A percentile compares a stretch with the other conserved stretches of the same genome.
Conservation (phyloP, 2,329 filamentous ascomycete genomes). For the Ilyonectria robusta region DNA sequence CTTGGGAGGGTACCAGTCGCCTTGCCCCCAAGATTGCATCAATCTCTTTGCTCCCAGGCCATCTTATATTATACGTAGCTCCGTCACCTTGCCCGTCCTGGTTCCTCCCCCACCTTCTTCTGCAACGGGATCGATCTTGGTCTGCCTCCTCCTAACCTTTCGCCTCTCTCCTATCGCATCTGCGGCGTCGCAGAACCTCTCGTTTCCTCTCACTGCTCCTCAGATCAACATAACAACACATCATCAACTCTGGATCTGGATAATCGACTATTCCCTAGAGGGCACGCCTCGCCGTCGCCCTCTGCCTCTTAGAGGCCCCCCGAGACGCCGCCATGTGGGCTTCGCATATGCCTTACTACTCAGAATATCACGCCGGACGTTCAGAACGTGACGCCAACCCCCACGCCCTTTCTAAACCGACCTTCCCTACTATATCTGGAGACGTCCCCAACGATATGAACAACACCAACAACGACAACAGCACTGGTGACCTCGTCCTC, state of each 20-base stretch:
- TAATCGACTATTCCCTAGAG: constrained; percentile 41
- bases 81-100: constrained; percentile 37
- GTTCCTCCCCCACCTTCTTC: constrained; percentile 27
- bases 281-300: constrained; percentile 49
- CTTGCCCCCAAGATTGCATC: constrained; percentile 50
- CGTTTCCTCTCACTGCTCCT: background rate
- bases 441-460: constrained; percentile 22
- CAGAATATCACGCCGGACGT: constrained; percentile 44
- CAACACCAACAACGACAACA: constrained; percentile 2
- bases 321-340: constrained; percentile 44
- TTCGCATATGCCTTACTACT: constrained; percentile 45
- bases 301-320: constrained; percentile 43
- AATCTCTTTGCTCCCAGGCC: constrained; percentile 45
- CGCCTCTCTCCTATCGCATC: background rate
- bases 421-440: constrained; percentile 23
- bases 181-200: constrained; percentile 1
- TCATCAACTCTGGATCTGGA: constrained; percentile 41
- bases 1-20: constrained; percentile 46
- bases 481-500: constrained; percentile 31
- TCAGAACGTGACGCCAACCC: constrained; percentile 37
- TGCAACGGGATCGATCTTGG: constrained; percentile 26
- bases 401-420: constrained; percentile 30
- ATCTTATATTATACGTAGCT: constrained; percentile 46
- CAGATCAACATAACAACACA: constrained; percentile 25
- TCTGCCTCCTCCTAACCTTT: constrained; percentile 9